Evolutionary conservation across 2,329 filamentous ascomycete species (phyloP).

Genomic region (Knufia petricola): DNA sequence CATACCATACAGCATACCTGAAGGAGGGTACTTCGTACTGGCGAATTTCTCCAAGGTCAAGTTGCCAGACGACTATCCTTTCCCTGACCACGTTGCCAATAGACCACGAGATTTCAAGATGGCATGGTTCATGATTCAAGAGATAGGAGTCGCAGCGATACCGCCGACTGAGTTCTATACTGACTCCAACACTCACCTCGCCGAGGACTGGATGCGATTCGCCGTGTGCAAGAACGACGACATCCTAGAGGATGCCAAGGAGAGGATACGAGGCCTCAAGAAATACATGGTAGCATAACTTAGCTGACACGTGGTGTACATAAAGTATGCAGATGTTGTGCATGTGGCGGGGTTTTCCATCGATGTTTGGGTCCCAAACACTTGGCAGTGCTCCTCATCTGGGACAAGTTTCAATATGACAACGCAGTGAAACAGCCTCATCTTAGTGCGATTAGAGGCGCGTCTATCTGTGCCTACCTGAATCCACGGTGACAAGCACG

Average conservation of each 20-base stretch:
- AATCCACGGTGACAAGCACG: too few relatives aligned
- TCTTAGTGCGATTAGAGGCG: neutral
- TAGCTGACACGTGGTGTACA: neutral
- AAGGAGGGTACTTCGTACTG: slow-evolving; percentile 95
- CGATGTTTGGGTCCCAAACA: neutral
- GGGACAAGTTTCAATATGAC: neutral
- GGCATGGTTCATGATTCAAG: slow-evolving; percentile 92
- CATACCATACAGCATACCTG: slow-evolving; percentile 78
- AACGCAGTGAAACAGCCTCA: slow-evolving; percentile 1
- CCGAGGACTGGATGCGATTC: slow-evolving; percentile 87
- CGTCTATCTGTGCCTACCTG: too few relatives aligned
- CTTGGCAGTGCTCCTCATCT: neutral
- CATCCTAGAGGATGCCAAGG: slow-evolving; percentile 69
- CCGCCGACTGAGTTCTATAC: slow-evolving; percentile 98
- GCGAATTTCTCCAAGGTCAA: slow-evolving; percentile 86
- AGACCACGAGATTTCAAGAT: slow-evolving; percentile 90
- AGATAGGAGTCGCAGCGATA: slow-evolving; percentile 90
- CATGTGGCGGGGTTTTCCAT: neutral
- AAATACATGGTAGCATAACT: slow-evolving; percentile 49
- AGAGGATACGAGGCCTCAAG: slow-evolving; percentile 61
- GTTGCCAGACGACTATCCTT: slow-evolving; percentile 72
- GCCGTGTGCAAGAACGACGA: slow-evolving; percentile 93
- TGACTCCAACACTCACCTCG: slow-evolving; percentile 68
- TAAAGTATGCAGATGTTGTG: neutral
- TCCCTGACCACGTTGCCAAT: slow-evolving; percentile 77